phyloP scores from a whole-genome alignment of 805 yeast genomes.

The Cyberlindnera veronae region DNA sequence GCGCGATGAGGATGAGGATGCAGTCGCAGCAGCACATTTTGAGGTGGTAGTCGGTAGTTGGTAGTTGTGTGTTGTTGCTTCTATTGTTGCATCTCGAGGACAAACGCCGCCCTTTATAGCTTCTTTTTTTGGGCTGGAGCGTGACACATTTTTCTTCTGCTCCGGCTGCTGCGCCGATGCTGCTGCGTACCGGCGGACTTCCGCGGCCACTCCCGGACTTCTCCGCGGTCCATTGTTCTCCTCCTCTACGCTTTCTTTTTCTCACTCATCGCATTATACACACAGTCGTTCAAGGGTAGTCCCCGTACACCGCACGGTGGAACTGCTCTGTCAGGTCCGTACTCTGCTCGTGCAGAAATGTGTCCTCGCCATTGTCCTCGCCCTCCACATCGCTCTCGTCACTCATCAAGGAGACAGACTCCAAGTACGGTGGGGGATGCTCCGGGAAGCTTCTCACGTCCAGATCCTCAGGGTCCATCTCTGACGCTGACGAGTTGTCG shows the following conservation, averaged over 20 bases:
- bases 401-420: constrained; percentile 25
- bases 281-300: not conserved
- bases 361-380: constrained; percentile 4
- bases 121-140: not conserved
- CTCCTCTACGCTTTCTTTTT: no score
- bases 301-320: constrained; percentile 14
- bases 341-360: constrained; percentile 11
- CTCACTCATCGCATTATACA: no score
- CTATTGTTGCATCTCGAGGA: no score
- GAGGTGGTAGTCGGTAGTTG: not conserved
- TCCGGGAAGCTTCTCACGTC: constrained; percentile 7
- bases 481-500: no score
- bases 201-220: not conserved
- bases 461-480: constrained; percentile 2
- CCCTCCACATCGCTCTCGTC: constrained; percentile 18
- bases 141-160: not conserved
- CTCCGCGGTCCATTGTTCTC: no score
- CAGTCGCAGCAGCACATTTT: constrained; percentile 44
- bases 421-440: constrained; percentile 37
- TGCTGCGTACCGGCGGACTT: not conserved
- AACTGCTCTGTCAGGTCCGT: constrained; percentile 23
- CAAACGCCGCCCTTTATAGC: not conserved
- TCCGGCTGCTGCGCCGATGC: not conserved
- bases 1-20: constrained; percentile 62
- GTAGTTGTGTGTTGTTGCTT: no score